Base-by-base conservation (phyloP, 768 basidiomycete species). In the Hygrophorus pudorinus region DNA sequence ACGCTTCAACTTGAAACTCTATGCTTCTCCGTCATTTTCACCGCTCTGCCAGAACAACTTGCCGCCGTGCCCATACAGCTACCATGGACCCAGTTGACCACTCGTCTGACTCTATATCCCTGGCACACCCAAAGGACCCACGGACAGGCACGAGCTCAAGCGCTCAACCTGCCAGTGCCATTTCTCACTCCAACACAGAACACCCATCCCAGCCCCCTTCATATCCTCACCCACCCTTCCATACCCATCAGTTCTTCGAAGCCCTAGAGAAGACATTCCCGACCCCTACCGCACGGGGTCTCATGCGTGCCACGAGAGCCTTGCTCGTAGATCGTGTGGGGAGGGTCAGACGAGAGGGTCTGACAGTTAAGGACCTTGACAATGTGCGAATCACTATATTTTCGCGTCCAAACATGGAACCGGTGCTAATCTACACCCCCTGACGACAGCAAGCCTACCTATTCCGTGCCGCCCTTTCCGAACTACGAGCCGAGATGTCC, bases 381-480 rank as follows among this genome's bases (percentile, higher is more conserved):
- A 89, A 87, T 59, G 87, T 88, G 59, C 43, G 82, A 68, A 16
- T 14, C 41, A 4, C 18, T 40, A 12, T 38, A 35, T 17, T 27
- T 20, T 48, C 24, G 42, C 18, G 40, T 28, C 34, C 14, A 33
- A 18, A 18, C 35, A 21, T 35, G 12, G 28, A n/a, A 6, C 24
- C n/a, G 13, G 31, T 13, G 13, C 12, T 34, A 13, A 5, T n/a
- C n/a, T n/a, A n/a, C n/a, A n/a, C n/a, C 5, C n/a, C 35, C 33
- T 18, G 16, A 38, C 17, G 31, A 50, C 55, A 96, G 90, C 88
- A 93, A 81, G 92, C 92, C 13, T 97, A 97, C 60, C 69, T 97
- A 27, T 96, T 96, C 63, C 80, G 83, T 37, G 96, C 96, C 14
- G 96, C 94, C 0, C 62, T 98, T 30, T 87, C 87, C 1, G 92